These are phyloP conservation scores for Periconia digitata DNA, from an alignment of 2,329 filamentous ascomycete species.

Conservation along the genomic window DNA sequence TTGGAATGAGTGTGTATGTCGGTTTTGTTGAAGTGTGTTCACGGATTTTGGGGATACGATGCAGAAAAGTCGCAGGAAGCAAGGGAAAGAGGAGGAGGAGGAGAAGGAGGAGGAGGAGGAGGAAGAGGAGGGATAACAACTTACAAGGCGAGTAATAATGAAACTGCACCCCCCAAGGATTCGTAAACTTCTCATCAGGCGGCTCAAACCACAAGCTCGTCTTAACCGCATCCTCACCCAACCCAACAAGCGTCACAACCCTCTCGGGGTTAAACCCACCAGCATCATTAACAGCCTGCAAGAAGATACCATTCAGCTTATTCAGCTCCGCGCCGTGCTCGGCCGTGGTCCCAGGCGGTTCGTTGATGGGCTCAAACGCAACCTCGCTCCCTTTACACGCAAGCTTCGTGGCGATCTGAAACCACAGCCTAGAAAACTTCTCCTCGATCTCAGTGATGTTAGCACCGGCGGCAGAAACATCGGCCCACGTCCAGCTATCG, in stretches of 20 bases:
- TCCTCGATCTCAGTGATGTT: conserved; percentile 58
- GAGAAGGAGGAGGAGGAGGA: conserved; percentile 14
- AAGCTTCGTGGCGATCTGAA: conserved; percentile 58
- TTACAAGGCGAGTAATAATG: conserved; percentile 63
- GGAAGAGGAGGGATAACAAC: conserved; percentile 4
- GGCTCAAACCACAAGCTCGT: conserved; percentile 58
- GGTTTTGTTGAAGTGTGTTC: no score
- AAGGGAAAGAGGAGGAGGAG: background rate
- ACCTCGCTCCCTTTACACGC: conserved; percentile 58
- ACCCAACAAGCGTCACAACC: conserved; percentile 59
- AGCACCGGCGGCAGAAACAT: conserved; percentile 49
- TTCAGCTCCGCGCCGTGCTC: conserved; percentile 56
- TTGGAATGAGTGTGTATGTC: background rate
- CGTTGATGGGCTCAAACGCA: conserved; percentile 63
- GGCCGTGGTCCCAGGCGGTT: conserved; percentile 56
- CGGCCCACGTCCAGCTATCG: conserved; percentile 62
- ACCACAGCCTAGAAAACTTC: conserved; percentile 59
- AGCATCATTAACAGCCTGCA: conserved; percentile 55
- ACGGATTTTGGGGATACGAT: no score
- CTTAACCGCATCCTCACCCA: conserved; percentile 54
- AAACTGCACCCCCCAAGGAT: conserved; percentile 63
- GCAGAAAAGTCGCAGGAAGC: background rate
- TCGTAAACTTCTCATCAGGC: conserved; percentile 50
- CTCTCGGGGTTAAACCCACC: conserved; percentile 59
- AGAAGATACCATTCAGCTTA: conserved; percentile 59